Evolutionary conservation across 495 filamentous ascomycete species (phyloP), one percentile per base, ranked within the genome.

Genomic region (Stereocaulon alpinum): DNA sequence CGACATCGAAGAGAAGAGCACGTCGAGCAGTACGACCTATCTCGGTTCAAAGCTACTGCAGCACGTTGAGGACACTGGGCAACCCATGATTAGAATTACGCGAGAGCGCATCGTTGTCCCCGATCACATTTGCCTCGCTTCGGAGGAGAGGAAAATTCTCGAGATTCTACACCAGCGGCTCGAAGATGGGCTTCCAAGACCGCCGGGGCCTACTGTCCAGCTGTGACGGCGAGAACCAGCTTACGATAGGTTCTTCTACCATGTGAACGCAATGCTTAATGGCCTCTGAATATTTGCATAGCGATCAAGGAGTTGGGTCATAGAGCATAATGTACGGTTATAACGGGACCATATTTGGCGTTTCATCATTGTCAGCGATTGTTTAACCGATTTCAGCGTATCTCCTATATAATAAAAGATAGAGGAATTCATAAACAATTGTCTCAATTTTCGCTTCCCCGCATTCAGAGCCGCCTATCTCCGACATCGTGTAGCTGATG

Each of bases 91-190:
- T 1, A 40, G 11, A 6, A 40, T 57, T 22, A 57, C 55, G 15
- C 32, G 32, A 57, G 43, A 57, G 10, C 10, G 20, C 4, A 41
- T 60, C 11, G 17, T 53, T 12, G 34, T 60, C 11, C 49, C 58
- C 12, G 40, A 47, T 11, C 11, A 12, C 9, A 15, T 54, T n/a
- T 40, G 37, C 29, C n/a, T 60, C 32, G 49, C 58, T 24, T 20
- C 6, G 18, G 48, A 60, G 48, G 55, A 57, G 27, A 40, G 42
- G 30, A 47, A 11, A 18, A 40, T 57, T 7, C 37, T 57, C 30
- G 43, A 57, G 55, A 40, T 57, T 18, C 11, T 57, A 20, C 42
- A 49, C 24, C 11, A 40, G 17, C 55, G 55, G 24, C 43, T 57
- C 9, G 18, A 42, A n/a, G 42, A 27, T 11, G n/a, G 6, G 0